Conservation (phyloP, 768 basidiomycete genomes). For the Trametes maxima region DNA sequence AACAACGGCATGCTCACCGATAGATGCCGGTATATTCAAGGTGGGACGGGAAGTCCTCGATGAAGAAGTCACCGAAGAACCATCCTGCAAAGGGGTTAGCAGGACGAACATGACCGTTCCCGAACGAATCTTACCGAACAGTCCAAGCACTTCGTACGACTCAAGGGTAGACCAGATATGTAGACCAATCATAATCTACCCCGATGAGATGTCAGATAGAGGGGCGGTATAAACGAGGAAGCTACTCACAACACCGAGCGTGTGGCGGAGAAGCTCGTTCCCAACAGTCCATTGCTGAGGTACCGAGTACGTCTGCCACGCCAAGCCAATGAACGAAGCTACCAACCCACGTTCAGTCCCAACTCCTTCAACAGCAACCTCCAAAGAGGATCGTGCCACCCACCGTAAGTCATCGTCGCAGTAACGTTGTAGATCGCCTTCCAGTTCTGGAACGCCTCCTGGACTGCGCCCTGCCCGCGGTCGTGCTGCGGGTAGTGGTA, state of each 20-base stretch:
- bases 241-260: conserved; percentile 75
- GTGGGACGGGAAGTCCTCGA: conserved; percentile 88
- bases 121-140: conserved; percentile 65
- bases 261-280: conserved; percentile 84
- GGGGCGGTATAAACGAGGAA: not conserved
- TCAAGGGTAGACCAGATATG: conserved; percentile 92
- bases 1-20: conserved; percentile 51
- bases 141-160: conserved; percentile 89
- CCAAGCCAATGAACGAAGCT: conserved; percentile 87
- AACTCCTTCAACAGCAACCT: not conserved
- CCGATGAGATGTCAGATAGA: not conserved
- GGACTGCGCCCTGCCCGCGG: conserved; percentile 73
- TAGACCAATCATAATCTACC: conserved; percentile 63
- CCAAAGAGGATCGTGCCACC: conserved; percentile 20
- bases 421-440: conserved; percentile 91
- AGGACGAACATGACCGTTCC: not conserved
- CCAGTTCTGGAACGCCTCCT: conserved; percentile 96
- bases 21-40: conserved; percentile 98
- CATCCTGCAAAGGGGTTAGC: conserved; percentile 58
- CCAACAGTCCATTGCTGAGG: conserved; percentile 88
- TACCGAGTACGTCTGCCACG: conserved; percentile 86
- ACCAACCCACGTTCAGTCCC: not conserved
- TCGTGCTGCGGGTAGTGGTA: conserved; percentile 84
- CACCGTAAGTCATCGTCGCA: conserved; percentile 94
- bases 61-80: conserved; percentile 98